phyloP scores from a whole-genome alignment of 768 basidiomycete genomes.

The Mycena vulgaris region DNA sequence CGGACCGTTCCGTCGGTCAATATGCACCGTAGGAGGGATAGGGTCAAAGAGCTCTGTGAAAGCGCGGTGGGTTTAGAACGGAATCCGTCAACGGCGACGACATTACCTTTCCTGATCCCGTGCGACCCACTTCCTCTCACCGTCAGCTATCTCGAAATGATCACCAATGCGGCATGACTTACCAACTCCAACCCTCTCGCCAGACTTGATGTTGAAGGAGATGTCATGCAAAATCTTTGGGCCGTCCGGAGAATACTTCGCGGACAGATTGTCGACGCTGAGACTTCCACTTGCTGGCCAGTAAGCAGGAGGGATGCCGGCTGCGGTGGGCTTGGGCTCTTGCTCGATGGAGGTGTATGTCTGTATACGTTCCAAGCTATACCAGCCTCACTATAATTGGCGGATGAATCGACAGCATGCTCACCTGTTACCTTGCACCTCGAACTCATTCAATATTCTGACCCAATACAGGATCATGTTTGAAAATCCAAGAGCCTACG shows the following conservation, averaged over 20 bases:
- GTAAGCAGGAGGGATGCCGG: slow-evolving; percentile 49
- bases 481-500: slow-evolving; percentile 56
- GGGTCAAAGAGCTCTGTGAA: slow-evolving; percentile 53
- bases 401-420: slow-evolving; percentile 19
- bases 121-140: slow-evolving; percentile 41
- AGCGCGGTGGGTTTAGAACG: background rate
- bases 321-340: slow-evolving; percentile 49
- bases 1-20: slow-evolving; percentile 49
- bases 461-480: slow-evolving; percentile 56
- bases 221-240: slow-evolving; percentile 24
- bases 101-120: slow-evolving; percentile 41
- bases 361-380: slow-evolving; percentile 43
- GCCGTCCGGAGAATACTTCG: slow-evolving; percentile 51
- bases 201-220: slow-evolving; percentile 59
- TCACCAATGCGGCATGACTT: background rate
- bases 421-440: slow-evolving; percentile 43
- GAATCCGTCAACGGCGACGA: background rate
- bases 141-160: slow-evolving; percentile 4
- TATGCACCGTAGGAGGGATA: slow-evolving; percentile 60
- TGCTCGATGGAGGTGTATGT: slow-evolving; percentile 59
- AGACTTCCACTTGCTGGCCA: slow-evolving; percentile 65
- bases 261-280: slow-evolving; percentile 57
- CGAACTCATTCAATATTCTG: slow-evolving; percentile 45
- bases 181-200: slow-evolving; percentile 63
- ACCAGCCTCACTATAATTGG: slow-evolving; percentile 56